Evolutionary conservation across 768 basidiomycete species (phyloP).

Genomic region (Mrakia blollopis): DNA sequence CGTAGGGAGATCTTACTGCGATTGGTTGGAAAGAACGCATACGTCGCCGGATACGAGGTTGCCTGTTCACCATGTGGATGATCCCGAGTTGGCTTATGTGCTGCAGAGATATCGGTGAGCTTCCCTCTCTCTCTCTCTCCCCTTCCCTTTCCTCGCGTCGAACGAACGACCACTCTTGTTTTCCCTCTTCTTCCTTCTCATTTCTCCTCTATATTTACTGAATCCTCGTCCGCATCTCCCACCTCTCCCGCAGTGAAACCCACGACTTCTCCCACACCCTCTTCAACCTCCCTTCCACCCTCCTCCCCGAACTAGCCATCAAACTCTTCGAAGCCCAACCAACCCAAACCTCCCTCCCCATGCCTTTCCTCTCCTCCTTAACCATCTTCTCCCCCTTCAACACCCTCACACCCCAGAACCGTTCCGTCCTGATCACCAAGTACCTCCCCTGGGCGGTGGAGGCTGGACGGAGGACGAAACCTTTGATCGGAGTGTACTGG

Average conservation of each 20-base stretch:
- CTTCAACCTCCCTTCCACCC: constrained; percentile 78
- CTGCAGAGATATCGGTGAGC: constrained; percentile 82
- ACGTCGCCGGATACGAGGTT: constrained; percentile 92
- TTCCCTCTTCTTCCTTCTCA: background rate
- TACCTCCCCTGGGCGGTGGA: constrained; percentile 89
- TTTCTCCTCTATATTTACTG: background rate
- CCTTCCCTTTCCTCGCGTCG: background rate
- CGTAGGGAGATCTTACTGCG: constrained; percentile 77
- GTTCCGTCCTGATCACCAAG: constrained; percentile 62
- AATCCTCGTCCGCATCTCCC: background rate
- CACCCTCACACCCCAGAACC: too few species aligned
- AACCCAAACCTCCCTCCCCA: constrained; percentile 81
- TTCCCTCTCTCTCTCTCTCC: background rate
- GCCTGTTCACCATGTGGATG: constrained; percentile 86
- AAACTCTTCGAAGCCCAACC: constrained; percentile 78
- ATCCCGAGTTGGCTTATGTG: constrained; percentile 93
- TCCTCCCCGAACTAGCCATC: constrained; percentile 85
- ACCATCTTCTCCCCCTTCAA: constrained; percentile 69
- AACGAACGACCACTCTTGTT: too few species aligned
- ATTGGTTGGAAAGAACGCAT: constrained; percentile 81
- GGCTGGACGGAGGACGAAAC: constrained; percentile 67
- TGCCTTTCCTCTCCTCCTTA: constrained; percentile 66
- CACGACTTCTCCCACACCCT: constrained; percentile 97
- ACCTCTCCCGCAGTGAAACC: constrained; percentile 54
- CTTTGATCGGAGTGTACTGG: constrained; percentile 89